Evolutionary conservation across 2,329 filamentous ascomycete genomes (phyloP).

Genomic region (Raffaelea albimanens): DNA sequence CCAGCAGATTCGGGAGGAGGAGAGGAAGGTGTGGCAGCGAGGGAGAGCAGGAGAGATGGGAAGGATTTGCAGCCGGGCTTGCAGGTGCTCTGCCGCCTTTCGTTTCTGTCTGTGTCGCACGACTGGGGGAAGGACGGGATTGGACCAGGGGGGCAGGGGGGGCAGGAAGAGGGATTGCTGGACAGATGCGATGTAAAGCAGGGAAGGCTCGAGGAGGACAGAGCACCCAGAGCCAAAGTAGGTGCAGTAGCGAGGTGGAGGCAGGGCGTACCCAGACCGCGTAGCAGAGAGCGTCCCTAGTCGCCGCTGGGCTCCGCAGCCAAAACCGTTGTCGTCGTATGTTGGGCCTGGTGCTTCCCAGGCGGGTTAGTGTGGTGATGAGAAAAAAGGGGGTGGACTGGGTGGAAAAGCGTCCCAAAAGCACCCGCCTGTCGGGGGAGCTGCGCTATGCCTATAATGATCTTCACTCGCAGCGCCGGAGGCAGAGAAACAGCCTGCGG

Average conservation of each 20-base stretch:
- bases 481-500: too few relatives aligned
- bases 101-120: slow-evolving; percentile 27
- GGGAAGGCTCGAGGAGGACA: neutral
- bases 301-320: neutral
- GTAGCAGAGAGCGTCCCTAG: too few relatives aligned
- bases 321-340: neutral
- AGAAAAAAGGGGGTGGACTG: neutral
- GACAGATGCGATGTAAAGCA: neutral
- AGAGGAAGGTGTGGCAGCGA: slow-evolving; percentile 13
- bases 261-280: neutral
- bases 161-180: slow-evolving; percentile 1
- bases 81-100: slow-evolving; percentile 14
- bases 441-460: too few relatives aligned
- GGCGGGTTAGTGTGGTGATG: neutral
- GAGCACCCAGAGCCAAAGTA: neutral
- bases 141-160: neutral
- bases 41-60: neutral
- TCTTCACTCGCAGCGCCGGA: too few relatives aligned
- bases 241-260: neutral
- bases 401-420: neutral
- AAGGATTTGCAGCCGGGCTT: neutral
- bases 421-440: too few relatives aligned
- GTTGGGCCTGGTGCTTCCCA: neutral
- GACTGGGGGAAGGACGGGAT: slow-evolving; percentile 13
- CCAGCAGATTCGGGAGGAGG: slow-evolving; percentile 12